phyloP scores from a whole-genome alignment of 176 grass and related monocot species.

The Calamus simplicifolius region DNA sequence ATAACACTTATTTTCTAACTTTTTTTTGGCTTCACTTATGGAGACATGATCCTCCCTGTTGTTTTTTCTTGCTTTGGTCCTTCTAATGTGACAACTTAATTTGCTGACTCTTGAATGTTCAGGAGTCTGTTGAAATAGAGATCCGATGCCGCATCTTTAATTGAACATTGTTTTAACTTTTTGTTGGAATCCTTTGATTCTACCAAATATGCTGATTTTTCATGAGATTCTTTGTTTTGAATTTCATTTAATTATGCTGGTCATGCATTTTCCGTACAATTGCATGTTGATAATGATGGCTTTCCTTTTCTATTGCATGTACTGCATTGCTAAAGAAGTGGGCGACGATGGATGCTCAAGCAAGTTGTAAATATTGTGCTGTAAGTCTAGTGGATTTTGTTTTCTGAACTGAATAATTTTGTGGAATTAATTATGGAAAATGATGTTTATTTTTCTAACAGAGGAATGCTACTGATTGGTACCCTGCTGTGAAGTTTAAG shows the following conservation, averaged over 20 bases:
- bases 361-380: conserved; percentile 71
- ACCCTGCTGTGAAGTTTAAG: conserved; percentile 48
- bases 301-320: conserved; percentile 33
- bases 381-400: conserved; percentile 45
- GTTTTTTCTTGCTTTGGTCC: not conserved
- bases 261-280: not conserved
- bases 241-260: too few relatives aligned
- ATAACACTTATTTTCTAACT: too few relatives aligned
- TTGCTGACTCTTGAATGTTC: too few relatives aligned
- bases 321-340: conserved; percentile 30
- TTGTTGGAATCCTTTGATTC: too few relatives aligned
- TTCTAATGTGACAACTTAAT: too few relatives aligned
- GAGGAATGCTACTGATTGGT: conserved; percentile 49
- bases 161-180: too few relatives aligned
- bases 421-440: conserved; percentile 14
- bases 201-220: too few relatives aligned
- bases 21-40: too few relatives aligned
- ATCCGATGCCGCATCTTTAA: too few relatives aligned
- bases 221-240: too few relatives aligned
- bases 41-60: not conserved
- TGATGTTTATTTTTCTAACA: conserved; percentile 29
- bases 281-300: not conserved
- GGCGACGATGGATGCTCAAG: conserved; percentile 22
- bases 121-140: too few relatives aligned
- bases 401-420: conserved; percentile 19